These are phyloP conservation scores for Ilyonectria mors-panacis DNA, from an alignment of 2,329 filamentous ascomycete genomes.

Conservation along the genomic window DNA sequence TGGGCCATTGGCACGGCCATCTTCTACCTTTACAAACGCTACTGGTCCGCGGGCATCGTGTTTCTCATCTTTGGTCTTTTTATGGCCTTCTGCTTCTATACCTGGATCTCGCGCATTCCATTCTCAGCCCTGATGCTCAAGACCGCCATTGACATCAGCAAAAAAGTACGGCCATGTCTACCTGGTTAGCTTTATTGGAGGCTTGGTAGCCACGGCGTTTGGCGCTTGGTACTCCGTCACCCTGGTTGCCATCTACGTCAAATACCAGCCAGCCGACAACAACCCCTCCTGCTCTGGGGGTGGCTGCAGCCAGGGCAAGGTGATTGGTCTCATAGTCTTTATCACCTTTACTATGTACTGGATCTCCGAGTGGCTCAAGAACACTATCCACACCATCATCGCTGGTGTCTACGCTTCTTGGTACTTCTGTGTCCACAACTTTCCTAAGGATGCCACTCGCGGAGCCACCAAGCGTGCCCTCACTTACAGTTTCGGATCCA, in stretches of 20 bases:
- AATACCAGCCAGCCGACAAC: constrained; percentile 76
- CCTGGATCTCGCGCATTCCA: constrained; percentile 91
- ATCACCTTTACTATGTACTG: constrained; percentile 94
- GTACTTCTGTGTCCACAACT: constrained; percentile 84
- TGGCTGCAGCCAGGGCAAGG: constrained; percentile 80
- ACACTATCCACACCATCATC: constrained; percentile 89
- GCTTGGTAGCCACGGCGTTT: constrained; percentile 81
- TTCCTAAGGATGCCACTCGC: constrained; percentile 84
- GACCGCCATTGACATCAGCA: constrained; percentile 87
- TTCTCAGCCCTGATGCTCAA: constrained; percentile 93
- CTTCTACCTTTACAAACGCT: constrained; percentile 83
- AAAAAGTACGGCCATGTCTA: constrained; percentile 88
- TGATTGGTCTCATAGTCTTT: constrained; percentile 88
- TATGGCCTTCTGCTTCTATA: constrained; percentile 85
- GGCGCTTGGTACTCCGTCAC: constrained; percentile 90
- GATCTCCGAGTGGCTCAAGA: constrained; percentile 95
- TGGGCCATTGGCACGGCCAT: constrained; percentile 89
- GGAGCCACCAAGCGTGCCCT: constrained; percentile 86
- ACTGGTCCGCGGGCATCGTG: constrained; percentile 89
- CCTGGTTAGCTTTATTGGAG: constrained; percentile 86
- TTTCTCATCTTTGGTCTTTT: constrained; percentile 85
- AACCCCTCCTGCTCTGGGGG: constrained; percentile 70
- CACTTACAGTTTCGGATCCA: constrained; percentile 94
- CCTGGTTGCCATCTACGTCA: constrained; percentile 87
- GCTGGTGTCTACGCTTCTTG: constrained; percentile 92